Evolutionary conservation across 2,329 filamentous ascomycete species (phyloP), one percentile per base, ranked within the genome.

Genomic region (Xylaria sp.): DNA sequence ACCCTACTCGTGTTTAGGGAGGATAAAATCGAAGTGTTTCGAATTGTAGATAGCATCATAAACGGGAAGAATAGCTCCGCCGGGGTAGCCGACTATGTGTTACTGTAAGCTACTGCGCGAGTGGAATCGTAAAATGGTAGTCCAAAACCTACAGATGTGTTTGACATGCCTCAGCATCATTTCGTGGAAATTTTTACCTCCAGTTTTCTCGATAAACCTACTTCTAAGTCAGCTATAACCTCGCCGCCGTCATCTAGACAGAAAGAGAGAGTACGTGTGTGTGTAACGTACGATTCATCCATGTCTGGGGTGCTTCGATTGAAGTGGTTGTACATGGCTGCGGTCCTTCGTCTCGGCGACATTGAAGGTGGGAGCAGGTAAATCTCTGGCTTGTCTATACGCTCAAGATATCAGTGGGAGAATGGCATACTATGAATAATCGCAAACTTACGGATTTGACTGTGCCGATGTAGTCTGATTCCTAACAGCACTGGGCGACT

Each of bases 11-110:
- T 99, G 95, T 79, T 92, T 89, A 31, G 95, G 95, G 8, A 98
- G 88, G 77, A 98, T 88, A 75, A 99, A 98, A 66, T 97, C 89
- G 82, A 98, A 97, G 79, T 97, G 91, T 82, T 91, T 89, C 61
- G 94, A 98, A 83, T 97, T 97, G 86, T 96, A 96, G 76, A 99
- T 98, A 74, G 95, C 95, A 78, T 99, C 95, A 82, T 97, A 98
- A 45, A 98, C 94, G 72, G 95, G 95, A 37, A 98, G 89, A 79
- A 98, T 98, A 69, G 95, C 94, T 76, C 95, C 94, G 73, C 94
- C 94, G 69, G 94, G 92, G 80, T 98, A 98, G 65, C 91, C 91
- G 74, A 94, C 89, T 92, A 67, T 66, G 47, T 57, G 40, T 64
- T 46, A 55, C 46, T 2, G 37, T 57, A 35, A 60, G 51, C 47